These are phyloP conservation scores for Escallonia herrerae DNA, from an alignment of 129 eudicot genomes.

Conservation along the genomic window DNA sequence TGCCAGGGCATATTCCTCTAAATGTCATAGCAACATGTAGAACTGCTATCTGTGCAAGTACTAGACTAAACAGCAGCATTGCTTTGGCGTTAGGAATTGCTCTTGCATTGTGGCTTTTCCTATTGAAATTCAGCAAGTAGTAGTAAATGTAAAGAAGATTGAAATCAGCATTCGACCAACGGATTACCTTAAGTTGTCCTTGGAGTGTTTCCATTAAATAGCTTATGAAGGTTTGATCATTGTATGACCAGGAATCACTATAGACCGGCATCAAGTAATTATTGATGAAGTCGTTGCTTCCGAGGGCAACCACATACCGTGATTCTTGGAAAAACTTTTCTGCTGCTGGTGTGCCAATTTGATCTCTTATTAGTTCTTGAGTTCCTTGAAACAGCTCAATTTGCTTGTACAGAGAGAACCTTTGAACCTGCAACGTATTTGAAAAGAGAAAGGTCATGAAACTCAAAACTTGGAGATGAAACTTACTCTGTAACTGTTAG, in stretches of 20 bases:
- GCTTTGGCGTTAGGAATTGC: no score
- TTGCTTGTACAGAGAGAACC: constrained; percentile 73
- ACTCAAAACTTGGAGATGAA: neutral
- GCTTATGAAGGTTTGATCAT: constrained; percentile 45
- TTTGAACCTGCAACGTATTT: constrained; percentile 52
- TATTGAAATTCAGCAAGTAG: no score
- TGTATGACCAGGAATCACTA: constrained; percentile 78
- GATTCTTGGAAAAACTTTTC: constrained; percentile 60
- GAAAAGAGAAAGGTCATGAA: neutral
- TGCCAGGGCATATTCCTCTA: no score
- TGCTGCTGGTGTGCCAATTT: constrained; percentile 55
- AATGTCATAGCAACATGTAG: no score
- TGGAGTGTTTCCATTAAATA: constrained; percentile 65
- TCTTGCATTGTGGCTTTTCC: no score
- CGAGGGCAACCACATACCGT: constrained; percentile 78
- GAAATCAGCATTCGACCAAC: neutral
- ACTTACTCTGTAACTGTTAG: neutral
- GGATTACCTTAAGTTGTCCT: constrained; percentile 58
- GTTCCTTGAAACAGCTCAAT: constrained; percentile 84
- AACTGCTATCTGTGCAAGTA: no score
- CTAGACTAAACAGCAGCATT: no score
- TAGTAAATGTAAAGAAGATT: no score
- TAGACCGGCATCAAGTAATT: constrained; percentile 88
- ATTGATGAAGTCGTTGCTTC: constrained; percentile 96
- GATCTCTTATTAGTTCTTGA: constrained; percentile 41